Evolutionary conservation across 495 filamentous ascomycete species (phyloP), one percentile per base, ranked within the genome.

Genomic region (Immersiella caudata): DNA sequence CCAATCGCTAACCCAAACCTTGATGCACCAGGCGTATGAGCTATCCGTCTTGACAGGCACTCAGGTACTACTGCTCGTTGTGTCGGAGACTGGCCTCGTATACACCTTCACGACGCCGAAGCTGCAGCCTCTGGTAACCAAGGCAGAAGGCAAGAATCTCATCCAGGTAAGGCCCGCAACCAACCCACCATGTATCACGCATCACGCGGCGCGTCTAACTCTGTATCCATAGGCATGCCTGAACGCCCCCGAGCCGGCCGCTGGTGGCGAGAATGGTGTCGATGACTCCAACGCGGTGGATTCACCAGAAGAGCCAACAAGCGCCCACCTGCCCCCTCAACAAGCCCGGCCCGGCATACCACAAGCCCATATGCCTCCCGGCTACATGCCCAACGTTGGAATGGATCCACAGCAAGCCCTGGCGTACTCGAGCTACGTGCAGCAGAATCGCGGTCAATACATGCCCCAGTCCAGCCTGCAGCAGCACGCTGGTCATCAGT

Each of bases 91-190:
- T 61, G 95, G 95, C 62, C 87, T 99, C 24, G 95, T 99, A 73
- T 99, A 99, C 79, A 99, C 96, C 67, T 99, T 99, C 79, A 99
- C 96, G 67, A 99, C 96, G 9, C 95, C 96, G 8, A 99, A 99
- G 84, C 89, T 99, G 46, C 96, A 99, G 82, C 96, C 96, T 68
- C 86, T 99, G 56, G 96, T 99, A 65, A 99, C 96, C 70, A 99
- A 99, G 85, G 89, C 96, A 11, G 96, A 99, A 78, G 96, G 96
- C 81, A 99, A 99, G 87, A 99, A 99, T 76, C 83, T 99, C 50
- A 99, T 99, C 67, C 96, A 99, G 90, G 96, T 98, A 87, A 66
- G 87, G 0, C 50, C n/a, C 21, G 9, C 46, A 25, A 1, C n/a
- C 24, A 4, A 18, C 12, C 52, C 33, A 14, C 52, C 50, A 66